Base-by-base conservation (phyloP, 192 early-diverging fungal species). In the Podila horticola region DNA sequence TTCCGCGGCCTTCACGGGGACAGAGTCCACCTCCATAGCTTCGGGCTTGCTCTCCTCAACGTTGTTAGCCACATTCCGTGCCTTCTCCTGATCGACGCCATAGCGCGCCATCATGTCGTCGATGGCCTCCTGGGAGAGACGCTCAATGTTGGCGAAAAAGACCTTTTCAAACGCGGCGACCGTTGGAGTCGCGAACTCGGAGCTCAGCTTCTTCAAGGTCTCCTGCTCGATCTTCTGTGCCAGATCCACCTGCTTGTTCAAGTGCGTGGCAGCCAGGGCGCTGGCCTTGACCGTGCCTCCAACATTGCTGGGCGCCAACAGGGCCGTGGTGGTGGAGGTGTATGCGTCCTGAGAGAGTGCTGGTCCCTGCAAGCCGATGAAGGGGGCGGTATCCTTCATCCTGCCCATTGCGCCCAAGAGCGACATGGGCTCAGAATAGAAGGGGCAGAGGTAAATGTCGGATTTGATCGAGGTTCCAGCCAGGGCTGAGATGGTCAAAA, bases 331-430 rank as follows among this genome's bases (percentile, higher is more conserved):
- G 20, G 75, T 79, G 19, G 66, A 45, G 2, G 65, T 72, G 66
- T 67, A 79, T 4, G 75, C 75, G 9, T 79, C 75, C 60, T 79
- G 69, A 6, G 64, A 65, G n/a, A 74, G 58, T 26, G 67, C 51
- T 4, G 64, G 29, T 67, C 70, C 70, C 11, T 58, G 28, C 22
- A 72, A 65, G 0, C 75, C 75, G 20, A 79, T 51, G 48, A 81
- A 81, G 1, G 77, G 73, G 7, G 74, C 82, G 28, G 85, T 85
- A 2, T 68, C 49, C 30, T 75, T 79, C 87, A 88, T 88, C 58
- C 71, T 86, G 29, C 79, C 79, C 84, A 88, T 85, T 9, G 87
- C 87, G 4, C 84, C 84, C 72, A 88, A 58, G n/a, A 88, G 68
- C 13, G 87, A 88, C 77, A 88, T 82, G 29, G 87, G 85, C 13